Evolutionary conservation across 225 moss, liverwort and hornwort genomes (phyloP).

Genomic region (Takakia lepidozioides): DNA sequence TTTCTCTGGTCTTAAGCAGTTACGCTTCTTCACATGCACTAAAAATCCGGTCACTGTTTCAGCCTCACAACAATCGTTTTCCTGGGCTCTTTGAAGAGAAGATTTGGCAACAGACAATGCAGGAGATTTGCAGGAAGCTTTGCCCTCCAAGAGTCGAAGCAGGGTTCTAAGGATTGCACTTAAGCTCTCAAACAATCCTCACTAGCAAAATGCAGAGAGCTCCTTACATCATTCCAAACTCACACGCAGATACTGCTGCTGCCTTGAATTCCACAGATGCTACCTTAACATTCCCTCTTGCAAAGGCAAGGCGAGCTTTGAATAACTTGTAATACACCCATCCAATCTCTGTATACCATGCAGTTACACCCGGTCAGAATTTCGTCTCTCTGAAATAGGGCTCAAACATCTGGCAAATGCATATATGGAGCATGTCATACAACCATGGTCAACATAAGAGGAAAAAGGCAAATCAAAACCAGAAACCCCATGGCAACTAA

Average conservation of each 20-base stretch:
- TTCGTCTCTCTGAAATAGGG: no score
- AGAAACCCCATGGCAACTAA: background rate
- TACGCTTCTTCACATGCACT: no score
- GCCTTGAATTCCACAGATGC: constrained; percentile 20
- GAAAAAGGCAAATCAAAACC: background rate
- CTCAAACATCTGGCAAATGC: no score
- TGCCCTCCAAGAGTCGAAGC: no score
- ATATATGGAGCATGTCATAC: background rate
- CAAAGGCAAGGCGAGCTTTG: constrained; percentile 25
- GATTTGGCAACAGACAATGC: no score
- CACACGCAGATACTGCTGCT: constrained; percentile 23
- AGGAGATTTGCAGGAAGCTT: no score
- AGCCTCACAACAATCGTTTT: no score
- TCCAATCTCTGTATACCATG: constrained; percentile 23
- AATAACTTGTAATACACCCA: constrained; percentile 34
- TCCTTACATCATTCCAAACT: constrained; percentile 35
- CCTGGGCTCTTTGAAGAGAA: no score
- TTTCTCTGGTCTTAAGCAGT: no score
- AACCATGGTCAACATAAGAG: background rate
- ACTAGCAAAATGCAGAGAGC: background rate
- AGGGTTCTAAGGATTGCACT: no score
- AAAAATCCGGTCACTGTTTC: no score
- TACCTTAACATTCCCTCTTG: constrained; percentile 12
- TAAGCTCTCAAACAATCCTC: background rate
- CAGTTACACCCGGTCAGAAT: no score